Evolutionary conservation across 345 rosid genomes (phyloP), one percentile per base, ranked within the genome.

Genomic region (Salix suchowensis): DNA sequence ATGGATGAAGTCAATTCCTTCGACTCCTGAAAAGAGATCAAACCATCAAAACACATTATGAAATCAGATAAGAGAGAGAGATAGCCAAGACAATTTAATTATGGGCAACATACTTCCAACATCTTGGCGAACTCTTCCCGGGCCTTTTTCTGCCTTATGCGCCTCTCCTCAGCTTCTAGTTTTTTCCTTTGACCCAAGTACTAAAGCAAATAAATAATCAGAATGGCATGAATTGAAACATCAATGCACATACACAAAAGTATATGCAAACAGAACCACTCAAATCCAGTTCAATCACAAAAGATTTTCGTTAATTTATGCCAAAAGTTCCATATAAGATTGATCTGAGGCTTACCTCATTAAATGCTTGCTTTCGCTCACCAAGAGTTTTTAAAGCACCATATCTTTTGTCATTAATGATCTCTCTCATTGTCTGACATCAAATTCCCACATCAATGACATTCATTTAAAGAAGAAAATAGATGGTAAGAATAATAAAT

Each of bases 351-450:
- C 64, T 78, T 88, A 94, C 98, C 97, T 96, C 99, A 65, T 96
- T 92, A 86, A 96, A 96, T 80, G 99, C 97, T 86, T 96, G 99
- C 87, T 96, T 96, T 78, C 97, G 87, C 88, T 96, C 99, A 32
- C 99, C 99, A 64, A 89, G 92, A 16, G 98, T 96, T 87, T 86
- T 93, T 71, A 96, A 76, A 65, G 97, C 97, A 86, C 91, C 90
- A 81, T 92, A 96, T 86, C 97, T 86, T 85, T 86, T 88, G 88
- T 96, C 99, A 71, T 87, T 91, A 78, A 89, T 81, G 77, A 96
- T 92, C 85, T 90, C 99, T 86, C 88, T 89, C 89, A 88, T 92
- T 70, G 98, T 66, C 98, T 94, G 81, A 66, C 30, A 84, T 55
- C 61, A 82, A 39, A 73, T 75, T 73, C 72, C 34, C 81, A 72